Conservation (phyloP, 495 filamentous ascomycete genomes). For the Neurospora pannonica region DNA sequence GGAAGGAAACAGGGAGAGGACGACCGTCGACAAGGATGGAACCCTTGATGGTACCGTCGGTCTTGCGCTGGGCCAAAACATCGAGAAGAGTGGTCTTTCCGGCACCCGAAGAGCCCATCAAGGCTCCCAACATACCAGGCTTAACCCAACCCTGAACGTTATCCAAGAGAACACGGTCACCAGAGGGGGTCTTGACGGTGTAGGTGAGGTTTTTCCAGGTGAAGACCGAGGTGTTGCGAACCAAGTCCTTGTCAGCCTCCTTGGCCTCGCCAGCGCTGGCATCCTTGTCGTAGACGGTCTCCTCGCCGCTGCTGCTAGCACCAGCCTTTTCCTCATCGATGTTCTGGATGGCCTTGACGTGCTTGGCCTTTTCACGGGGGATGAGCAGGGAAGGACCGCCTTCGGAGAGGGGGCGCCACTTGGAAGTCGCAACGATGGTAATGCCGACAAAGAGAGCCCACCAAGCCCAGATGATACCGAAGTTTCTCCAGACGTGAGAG, state of each 20-base stretch:
- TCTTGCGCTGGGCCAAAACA: constrained; percentile 66
- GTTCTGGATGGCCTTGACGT: constrained; percentile 13
- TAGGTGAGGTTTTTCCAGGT: constrained; percentile 54
- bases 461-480: constrained; percentile 62
- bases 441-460: constrained; percentile 56
- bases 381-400: constrained; percentile 21
- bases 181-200: constrained; percentile 53
- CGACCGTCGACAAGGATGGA: constrained; percentile 72
- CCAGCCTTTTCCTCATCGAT: constrained; percentile 33
- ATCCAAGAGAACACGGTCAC: constrained; percentile 52
- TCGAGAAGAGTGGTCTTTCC: constrained; percentile 62
- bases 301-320: constrained; percentile 9
- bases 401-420: constrained; percentile 39
- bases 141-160: constrained; percentile 67
- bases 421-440: constrained; percentile 48
- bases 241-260: constrained; percentile 28
- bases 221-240: constrained; percentile 45
- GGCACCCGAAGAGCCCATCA: constrained; percentile 78
- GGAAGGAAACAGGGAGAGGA: constrained; percentile 61
- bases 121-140: constrained; percentile 66
- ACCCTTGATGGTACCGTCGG: constrained; percentile 57
- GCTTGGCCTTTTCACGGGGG: constrained; percentile 25
- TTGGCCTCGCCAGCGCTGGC: background rate
- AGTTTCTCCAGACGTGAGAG: constrained; percentile 69
- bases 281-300: constrained; percentile 29